These are phyloP conservation scores for Murraya koenigii DNA, from an alignment of 345 rosid species.

Conservation along the genomic window DNA sequence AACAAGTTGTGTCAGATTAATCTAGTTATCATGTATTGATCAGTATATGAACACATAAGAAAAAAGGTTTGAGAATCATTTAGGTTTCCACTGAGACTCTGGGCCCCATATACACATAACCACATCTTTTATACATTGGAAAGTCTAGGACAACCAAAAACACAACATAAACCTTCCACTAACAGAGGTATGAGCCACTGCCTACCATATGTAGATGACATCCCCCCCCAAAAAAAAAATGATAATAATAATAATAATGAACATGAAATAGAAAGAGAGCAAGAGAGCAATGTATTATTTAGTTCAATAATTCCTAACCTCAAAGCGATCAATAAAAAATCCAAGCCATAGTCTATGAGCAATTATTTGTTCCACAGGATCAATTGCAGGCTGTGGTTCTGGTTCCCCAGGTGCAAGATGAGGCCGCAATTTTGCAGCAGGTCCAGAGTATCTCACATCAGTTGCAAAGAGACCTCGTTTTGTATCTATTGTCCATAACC, in stretches of 20 bases:
- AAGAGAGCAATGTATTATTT: background rate
- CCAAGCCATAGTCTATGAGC: conserved; percentile 99
- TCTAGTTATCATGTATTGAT: background rate
- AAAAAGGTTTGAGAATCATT: background rate
- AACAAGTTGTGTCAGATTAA: background rate
- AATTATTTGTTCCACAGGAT: conserved; percentile 88
- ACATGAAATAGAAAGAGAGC: background rate
- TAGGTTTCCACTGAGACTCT: background rate
- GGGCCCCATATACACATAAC: background rate
- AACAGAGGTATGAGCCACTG: background rate
- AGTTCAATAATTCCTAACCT: conserved; percentile 50
- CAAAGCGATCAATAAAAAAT: conserved; percentile 93
- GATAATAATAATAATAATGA: background rate
- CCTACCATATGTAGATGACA: background rate
- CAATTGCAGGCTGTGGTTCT: conserved; percentile 55
- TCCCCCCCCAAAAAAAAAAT: background rate
- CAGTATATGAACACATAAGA: background rate
- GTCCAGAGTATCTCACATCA: conserved; percentile 78
- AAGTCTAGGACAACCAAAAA: background rate
- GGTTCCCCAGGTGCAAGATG: conserved; percentile 97
- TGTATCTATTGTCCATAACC: conserved; percentile 99
- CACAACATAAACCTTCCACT: no score
- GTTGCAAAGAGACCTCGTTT: conserved; percentile 97
- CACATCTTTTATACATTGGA: background rate
- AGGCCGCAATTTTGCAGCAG: conserved; percentile 93